Conservation (phyloP, 495 filamentous ascomycete genomes). For the Paragyromitra xinjiangensis region DNA sequence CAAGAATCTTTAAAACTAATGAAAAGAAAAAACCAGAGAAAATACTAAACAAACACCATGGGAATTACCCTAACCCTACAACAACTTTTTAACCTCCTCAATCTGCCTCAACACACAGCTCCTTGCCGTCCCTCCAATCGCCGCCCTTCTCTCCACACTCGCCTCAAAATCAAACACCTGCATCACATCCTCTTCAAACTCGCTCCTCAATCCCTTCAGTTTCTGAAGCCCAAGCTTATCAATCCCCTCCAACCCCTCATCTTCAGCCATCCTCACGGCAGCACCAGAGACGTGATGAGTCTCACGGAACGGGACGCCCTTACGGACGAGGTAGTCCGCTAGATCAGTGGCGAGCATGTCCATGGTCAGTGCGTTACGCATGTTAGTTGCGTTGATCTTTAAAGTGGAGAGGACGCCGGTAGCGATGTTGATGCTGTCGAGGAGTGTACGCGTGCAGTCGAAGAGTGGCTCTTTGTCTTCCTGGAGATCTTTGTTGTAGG, state of each 20-base stretch:
- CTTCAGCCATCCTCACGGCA: conserved; percentile 78
- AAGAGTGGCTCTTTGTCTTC: conserved; percentile 89
- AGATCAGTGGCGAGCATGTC: conserved; percentile 86
- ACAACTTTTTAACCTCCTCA: conserved; percentile 68
- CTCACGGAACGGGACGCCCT: conserved; percentile 84
- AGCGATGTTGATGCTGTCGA: conserved; percentile 83
- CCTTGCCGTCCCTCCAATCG: conserved; percentile 83
- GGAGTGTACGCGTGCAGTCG: conserved; percentile 85
- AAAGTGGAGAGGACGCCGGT: conserved; percentile 61
- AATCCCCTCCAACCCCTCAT: conserved; percentile 72
- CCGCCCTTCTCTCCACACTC: conserved; percentile 82
- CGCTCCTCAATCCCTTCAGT: conserved; percentile 74
- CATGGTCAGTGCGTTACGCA: conserved; percentile 78
- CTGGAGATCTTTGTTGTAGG: conserved; percentile 96
- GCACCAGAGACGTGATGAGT: conserved; percentile 90
- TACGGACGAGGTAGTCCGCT: conserved; percentile 89
- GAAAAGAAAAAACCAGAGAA: neutral
- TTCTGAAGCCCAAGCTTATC: conserved; percentile 76
- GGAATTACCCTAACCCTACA: conserved; percentile 41
- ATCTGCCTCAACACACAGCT: conserved; percentile 81
- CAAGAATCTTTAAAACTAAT: neutral
- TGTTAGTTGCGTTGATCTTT: conserved; percentile 73
- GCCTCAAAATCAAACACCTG: conserved; percentile 83
- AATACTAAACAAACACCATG: neutral
- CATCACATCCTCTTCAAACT: conserved; percentile 79